Conservation (phyloP, 805 yeast species). For the Cyberlindnera misumaiensis region DNA sequence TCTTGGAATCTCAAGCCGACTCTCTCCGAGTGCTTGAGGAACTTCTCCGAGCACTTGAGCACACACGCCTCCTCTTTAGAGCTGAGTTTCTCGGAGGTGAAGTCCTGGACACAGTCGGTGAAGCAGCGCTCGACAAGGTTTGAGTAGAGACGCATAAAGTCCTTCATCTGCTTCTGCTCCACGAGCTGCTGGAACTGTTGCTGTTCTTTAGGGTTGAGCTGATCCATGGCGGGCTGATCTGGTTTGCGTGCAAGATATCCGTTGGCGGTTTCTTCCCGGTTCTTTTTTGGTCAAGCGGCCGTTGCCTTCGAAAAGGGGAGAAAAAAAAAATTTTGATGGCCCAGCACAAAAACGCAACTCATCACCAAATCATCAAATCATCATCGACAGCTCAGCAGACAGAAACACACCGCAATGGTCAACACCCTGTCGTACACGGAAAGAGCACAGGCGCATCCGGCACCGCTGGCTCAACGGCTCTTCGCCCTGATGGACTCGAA, state of each 20-base stretch:
- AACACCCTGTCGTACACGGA: slow-evolving; percentile 43
- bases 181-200: slow-evolving; percentile 93
- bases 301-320: too few species aligned
- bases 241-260: too few species aligned
- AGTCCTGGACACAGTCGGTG: slow-evolving; percentile 95
- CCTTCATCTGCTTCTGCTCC: slow-evolving; percentile 97
- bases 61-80: slow-evolving; percentile 82
- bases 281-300: too few species aligned
- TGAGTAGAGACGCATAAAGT: slow-evolving; percentile 95
- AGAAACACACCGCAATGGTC: slow-evolving; percentile 10
- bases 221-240: slow-evolving; percentile 60
- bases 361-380: too few species aligned
- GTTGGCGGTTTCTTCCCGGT: too few species aligned
- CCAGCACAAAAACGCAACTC: too few species aligned
- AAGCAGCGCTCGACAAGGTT: slow-evolving; percentile 95
- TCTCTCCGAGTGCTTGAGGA: slow-evolving; percentile 95
- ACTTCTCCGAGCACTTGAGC: slow-evolving; percentile 91
- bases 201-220: slow-evolving; percentile 90
- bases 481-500: slow-evolving; percentile 70
- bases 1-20: slow-evolving; percentile 99
- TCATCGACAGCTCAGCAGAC: too few species aligned
- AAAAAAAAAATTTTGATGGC: too few species aligned
- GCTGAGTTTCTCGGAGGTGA: slow-evolving; percentile 86
- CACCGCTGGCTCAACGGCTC: slow-evolving; percentile 75
- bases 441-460: slow-evolving; percentile 65